Evolutionary conservation across 176 grass and related monocot genomes (phyloP).

Genomic region (Lolium rigidum): DNA sequence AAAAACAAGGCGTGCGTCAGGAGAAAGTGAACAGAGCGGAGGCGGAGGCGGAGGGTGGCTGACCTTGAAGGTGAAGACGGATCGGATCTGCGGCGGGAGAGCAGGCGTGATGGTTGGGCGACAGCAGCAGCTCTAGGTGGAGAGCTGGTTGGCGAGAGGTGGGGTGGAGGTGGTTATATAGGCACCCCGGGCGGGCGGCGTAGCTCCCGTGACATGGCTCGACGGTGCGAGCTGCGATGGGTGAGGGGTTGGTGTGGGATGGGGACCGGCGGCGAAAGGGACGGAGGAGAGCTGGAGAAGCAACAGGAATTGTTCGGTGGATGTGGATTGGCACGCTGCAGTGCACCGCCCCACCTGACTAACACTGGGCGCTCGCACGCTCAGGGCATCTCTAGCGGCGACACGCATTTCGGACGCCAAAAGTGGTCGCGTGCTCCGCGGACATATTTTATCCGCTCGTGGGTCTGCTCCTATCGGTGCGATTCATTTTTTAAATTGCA

Average conservation of each 20-base stretch:
- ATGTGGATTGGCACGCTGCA: slow-evolving; percentile 42
- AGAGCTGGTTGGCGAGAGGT: slow-evolving; percentile 39
- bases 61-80: slow-evolving; percentile 32
- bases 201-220: slow-evolving; percentile 12
- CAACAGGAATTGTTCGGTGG: background rate
- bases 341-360: slow-evolving; percentile 21
- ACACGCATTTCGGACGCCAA: too few species aligned
- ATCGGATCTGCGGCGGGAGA: slow-evolving; percentile 27
- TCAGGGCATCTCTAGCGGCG: too few species aligned
- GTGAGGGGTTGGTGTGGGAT: slow-evolving; percentile 52
- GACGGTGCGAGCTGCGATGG: too few species aligned
- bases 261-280: slow-evolving; percentile 10
- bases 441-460: too few species aligned
- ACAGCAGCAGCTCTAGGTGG: slow-evolving; percentile 45
- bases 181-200: background rate
- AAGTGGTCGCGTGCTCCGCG: too few species aligned
- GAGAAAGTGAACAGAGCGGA: background rate
- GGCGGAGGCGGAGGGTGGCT: slow-evolving; percentile 12
- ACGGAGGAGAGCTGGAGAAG: background rate
- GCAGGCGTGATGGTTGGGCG: background rate
- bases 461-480: too few species aligned
- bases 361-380: background rate
- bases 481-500: too few species aligned
- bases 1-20: too few species aligned
- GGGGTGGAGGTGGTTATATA: slow-evolving; percentile 49